Evolutionary conservation across 139 green algal species (phyloP), one percentile per base, ranked within the genome.

Genomic region (Ettlia oleoabundans): DNA sequence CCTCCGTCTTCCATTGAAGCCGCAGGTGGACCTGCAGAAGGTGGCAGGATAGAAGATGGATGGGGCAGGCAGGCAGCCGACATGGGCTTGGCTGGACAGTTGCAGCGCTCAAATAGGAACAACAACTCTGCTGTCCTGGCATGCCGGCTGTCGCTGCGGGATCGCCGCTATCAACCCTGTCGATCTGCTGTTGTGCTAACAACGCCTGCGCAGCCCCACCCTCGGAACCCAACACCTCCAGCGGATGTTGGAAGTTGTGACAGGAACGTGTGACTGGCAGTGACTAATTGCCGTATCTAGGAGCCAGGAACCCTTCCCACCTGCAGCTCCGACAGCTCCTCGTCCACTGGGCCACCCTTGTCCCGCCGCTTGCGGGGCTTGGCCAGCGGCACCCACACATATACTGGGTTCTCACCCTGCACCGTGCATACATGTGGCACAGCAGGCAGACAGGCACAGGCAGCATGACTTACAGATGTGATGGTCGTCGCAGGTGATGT

Each of bases 351-450:
- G 40, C 33, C 28, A 19, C n/a, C 43, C 33, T 66, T 61, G 67
- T 63, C 65, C 2, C 75, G 37, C 37, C 35, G 47, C 35, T 52
- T 41, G 52, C 83, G 63, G 4, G 22, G 62, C 69, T 67, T 76
- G 28, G 32, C 37, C 65, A 95, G 82, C 9, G 92, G 88, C 51
- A 97, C 78, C 93, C 93, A 96, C 77, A 96, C 85, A 72, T 95
- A 97, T 9, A 91, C 30, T 1, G 93, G 93, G 37, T 87, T 83
- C 24, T 89, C 86, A 1, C 88, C 86, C 52, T 69, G 53, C 40
- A 24, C 37, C 32, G 19, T 22, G n/a, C 40, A 9, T n/a, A 42
- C 28, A n/a, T 21, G 63, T 19, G n/a, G 63, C 70, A 47, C n/a
- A 21, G 10, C 43, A 8, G 35, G n/a, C 18, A 4, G 19, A 21